phyloP scores from a whole-genome alignment of 192 early-diverging fungal species.

The Coemansia sp. region DNA sequence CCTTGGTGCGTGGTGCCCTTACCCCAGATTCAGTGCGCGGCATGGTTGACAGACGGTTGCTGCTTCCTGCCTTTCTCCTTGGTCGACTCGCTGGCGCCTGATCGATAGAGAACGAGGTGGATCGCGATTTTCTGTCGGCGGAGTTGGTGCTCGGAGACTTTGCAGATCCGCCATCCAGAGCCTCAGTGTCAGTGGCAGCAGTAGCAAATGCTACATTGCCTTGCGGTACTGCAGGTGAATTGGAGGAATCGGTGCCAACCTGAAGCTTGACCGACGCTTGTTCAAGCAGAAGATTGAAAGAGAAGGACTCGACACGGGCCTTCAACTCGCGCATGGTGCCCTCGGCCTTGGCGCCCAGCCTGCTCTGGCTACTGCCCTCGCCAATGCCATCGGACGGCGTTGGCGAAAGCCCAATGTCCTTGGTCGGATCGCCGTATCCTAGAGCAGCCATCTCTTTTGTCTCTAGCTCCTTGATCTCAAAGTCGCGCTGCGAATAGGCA shows the following conservation, averaged over 20 bases:
- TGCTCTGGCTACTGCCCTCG: slow-evolving; percentile 4
- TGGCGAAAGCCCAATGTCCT: slow-evolving; percentile 26
- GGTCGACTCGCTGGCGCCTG: not conserved
- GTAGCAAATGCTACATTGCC: not conserved
- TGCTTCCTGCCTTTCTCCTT: not conserved
- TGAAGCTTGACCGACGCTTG: slow-evolving; percentile 43
- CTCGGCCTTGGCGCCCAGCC: slow-evolving; percentile 47
- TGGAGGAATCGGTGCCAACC: slow-evolving; percentile 12
- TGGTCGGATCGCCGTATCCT: slow-evolving; percentile 21
- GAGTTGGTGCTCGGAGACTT: not conserved
- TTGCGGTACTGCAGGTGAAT: not conserved
- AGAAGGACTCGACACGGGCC: slow-evolving; percentile 51
- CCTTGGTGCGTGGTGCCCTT: not conserved
- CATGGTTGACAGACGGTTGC: not conserved
- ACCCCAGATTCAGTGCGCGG: not conserved
- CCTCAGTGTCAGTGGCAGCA: not conserved
- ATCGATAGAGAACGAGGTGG: not conserved
- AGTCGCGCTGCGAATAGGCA: slow-evolving; percentile 52
- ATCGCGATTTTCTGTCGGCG: not conserved
- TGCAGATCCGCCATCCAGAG: not conserved
- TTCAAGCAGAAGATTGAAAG: slow-evolving; percentile 46
- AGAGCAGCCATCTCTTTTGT: slow-evolving; percentile 37
- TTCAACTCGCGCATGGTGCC: slow-evolving; percentile 51
- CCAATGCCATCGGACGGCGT: slow-evolving; percentile 37
- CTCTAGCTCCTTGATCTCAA: slow-evolving; percentile 56